These are phyloP conservation scores for Gyromitra esculenta DNA, from an alignment of 2,329 filamentous ascomycete species.

Conservation along the genomic window DNA sequence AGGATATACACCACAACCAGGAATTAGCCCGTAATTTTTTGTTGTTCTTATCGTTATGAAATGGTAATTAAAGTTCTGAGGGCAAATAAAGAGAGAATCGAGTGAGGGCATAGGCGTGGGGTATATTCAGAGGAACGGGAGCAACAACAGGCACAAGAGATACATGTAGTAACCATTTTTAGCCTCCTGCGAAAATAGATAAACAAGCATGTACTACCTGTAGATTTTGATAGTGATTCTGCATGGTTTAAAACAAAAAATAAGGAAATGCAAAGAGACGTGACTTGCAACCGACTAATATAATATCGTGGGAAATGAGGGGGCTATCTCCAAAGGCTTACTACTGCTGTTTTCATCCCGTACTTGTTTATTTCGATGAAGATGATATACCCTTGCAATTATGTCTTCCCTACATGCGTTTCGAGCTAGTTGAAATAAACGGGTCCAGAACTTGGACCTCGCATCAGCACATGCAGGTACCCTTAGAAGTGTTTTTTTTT, in stretches of 20 bases:
- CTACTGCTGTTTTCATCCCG: background rate
- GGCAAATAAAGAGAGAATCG: conserved; percentile 2
- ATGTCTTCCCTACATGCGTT: background rate
- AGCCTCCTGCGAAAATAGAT: too few relatives aligned
- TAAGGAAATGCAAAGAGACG: conserved; percentile 61
- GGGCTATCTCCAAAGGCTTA: background rate
- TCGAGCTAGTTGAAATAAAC: background rate
- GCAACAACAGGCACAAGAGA: too few relatives aligned
- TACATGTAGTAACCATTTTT: too few relatives aligned
- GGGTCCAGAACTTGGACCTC: background rate
- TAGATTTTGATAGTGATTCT: conserved; percentile 51
- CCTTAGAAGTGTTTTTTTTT: background rate
- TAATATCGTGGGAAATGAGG: background rate
- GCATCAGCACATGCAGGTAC: background rate
- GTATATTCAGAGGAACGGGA: background rate
- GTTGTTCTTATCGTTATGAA: conserved; percentile 41
- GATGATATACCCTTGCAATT: conserved; percentile 4
- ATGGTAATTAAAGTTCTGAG: conserved; percentile 39
- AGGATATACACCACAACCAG: conserved; percentile 16
- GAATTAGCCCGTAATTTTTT: conserved; percentile 2
- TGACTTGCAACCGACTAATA: conserved; percentile 2
- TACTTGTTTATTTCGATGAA: conserved; percentile 20
- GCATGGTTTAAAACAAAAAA: conserved; percentile 57
- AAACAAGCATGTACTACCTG: too few relatives aligned
- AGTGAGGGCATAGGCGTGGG: background rate